Conservation (phyloP, 805 yeast species). For the Pichia membranifaciens region DNA sequence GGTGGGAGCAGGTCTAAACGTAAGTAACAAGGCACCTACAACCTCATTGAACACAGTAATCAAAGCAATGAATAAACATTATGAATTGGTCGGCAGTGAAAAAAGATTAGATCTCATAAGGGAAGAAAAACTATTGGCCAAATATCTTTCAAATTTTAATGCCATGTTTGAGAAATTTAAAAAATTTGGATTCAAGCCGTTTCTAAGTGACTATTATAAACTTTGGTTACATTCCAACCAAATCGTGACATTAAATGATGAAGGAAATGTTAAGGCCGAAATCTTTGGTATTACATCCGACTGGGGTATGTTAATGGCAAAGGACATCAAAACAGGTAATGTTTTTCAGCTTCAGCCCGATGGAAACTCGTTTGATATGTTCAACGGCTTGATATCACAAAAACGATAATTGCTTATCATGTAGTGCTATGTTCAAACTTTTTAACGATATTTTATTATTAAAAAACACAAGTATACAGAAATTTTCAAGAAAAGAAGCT, state of each 20-base stretch:
- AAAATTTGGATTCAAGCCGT: conserved; percentile 58
- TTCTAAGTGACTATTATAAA: conserved; percentile 65
- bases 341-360: conserved; percentile 82
- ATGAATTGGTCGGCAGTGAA: conserved; percentile 35
- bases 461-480: conserved; percentile 13
- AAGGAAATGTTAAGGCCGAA: conserved; percentile 45
- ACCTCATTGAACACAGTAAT: conserved; percentile 77
- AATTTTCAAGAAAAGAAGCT: conserved; percentile 11
- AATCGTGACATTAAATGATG: conserved; percentile 52
- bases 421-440: conserved; percentile 1
- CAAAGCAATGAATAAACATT: conserved; percentile 48
- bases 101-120: conserved; percentile 20
- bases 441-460: conserved; percentile 11
- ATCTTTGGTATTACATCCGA: conserved; percentile 80
- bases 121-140: conserved; percentile 57
- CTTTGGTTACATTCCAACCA: conserved; percentile 84
- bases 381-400: conserved; percentile 75
- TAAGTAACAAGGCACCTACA: conserved; percentile 83
- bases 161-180: conserved; percentile 53
- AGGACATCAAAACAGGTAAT: conserved; percentile 59
- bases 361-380: conserved; percentile 95
- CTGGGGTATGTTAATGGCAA: conserved; percentile 77
- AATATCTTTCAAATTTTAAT: conserved; percentile 59
- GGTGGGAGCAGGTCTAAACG: conserved; percentile 84
- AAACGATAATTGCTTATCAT: conserved; percentile 30